Base-by-base conservation (phyloP, 2,329 filamentous ascomycete genomes). In the Fusarium sp. region DNA sequence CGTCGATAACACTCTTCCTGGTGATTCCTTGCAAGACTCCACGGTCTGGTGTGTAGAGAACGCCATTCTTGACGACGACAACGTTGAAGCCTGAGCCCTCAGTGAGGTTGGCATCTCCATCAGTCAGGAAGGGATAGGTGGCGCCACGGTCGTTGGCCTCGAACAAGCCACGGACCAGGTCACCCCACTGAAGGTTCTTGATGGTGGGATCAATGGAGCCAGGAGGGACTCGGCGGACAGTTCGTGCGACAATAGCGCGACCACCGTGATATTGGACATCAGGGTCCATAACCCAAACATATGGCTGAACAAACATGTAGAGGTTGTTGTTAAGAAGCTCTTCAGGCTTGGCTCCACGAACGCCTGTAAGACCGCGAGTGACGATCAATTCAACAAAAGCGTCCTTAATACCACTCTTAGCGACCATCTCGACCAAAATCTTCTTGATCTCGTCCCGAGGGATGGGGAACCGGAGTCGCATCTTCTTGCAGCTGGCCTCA, bases 131-230 rank as follows among this genome's bases (percentile, higher is more conserved):
- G 0, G 84, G 84, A 54, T 85, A 85, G 1, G 63, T 71, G 0
- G 84, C 83, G 0, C 80, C 82, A 1, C 84, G 81, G 62, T 86
- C 84, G 0, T 63, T 51, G 0, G 83, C 84, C 70, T 87, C 85
- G 28, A 83, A 79, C 58, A 86, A 68, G 1, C 77, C 83, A 0
- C 83, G 75, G 2, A 77, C 80, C 3, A 85, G 70, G 71, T 87
- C 84, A 2, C 84, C 83, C 84, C 84, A 86, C 57, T 86, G 81
- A 17, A 84, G 73, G 65, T 85, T 85, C 78, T 86, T 86, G 31
- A 86, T 76, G 0, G 83, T 85, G 0, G 84, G 84, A 65, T 87
- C 84, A 5, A 86, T 82, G 1, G 80, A 75, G 0, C 82, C 83
- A 0, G 83, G 82, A 1, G 84, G 82, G 0, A 78, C 77, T 2